Base-by-base conservation (phyloP, 176 grass and related monocot genomes). In the Carex kokanica region DNA sequence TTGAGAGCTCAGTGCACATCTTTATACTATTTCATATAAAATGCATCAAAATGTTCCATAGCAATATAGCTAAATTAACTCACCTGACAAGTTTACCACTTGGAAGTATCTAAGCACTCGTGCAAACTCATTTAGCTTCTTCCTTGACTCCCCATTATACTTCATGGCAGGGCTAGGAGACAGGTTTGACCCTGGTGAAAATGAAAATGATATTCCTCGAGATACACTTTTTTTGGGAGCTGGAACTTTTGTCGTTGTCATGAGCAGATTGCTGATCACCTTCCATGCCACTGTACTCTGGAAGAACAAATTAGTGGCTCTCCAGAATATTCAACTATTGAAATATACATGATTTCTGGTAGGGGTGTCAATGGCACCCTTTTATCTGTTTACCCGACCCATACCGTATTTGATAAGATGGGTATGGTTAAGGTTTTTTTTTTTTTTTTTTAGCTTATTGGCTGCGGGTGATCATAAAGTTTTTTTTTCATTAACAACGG, bases 1-100 rank as follows among this genome's bases (percentile, higher is more conserved):
- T 11, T 47, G 45, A 47, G 45, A 49, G 45, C 45, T 49, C 45
- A 49, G 45, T 49, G 45, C 45, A 11, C 45, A 49, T 49, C 45
- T 12, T 49, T 49, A 49, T 49, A 49, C 45, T 49, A 49, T 10
- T 49, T 49, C 10, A 2, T 49, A 49, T 49, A 49, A 49, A 49
- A 49, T 49, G 45, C 45, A 49, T 10, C 45, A 49, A 49, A 49
- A 49, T 11, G 9, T 49, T 2, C 2, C 45, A 49, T 11, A 49
- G 45, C 20, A 15, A 61, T 15, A n/a, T 73, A 68, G 18, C 7
- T 38, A 73, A 62, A 36, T 32, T 0, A 64, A 81, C 57, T 93
- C 67, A 98, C 96, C 96, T 91, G 96, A 90, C 86, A 99, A 90
- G 84, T 95, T 92, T 64, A 99, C 96, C 8, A 31, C 90, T 81